These are phyloP conservation scores for Rhynchosporium secalis DNA, from an alignment of 2,329 filamentous ascomycete species.

Conservation along the genomic window DNA sequence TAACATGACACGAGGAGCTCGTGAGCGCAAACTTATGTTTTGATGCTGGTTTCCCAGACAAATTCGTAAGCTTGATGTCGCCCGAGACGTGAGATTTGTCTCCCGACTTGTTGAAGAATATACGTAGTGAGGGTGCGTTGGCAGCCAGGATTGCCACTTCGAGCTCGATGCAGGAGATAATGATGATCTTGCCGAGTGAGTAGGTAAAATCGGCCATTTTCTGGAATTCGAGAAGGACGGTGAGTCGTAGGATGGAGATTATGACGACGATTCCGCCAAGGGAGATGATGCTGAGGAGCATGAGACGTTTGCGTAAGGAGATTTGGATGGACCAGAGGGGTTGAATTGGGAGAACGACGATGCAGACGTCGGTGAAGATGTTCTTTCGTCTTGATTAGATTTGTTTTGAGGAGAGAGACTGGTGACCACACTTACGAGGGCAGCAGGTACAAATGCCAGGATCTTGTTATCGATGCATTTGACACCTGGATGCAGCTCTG, in stretches of 20 bases:
- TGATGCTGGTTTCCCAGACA: conserved; percentile 3
- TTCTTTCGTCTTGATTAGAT: background rate
- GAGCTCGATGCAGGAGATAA: conserved; percentile 40
- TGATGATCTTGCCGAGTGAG: conserved; percentile 39
- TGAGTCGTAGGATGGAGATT: conserved; percentile 23
- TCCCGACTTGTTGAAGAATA: background rate
- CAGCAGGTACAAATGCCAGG: conserved; percentile 21
- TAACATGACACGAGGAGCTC: conserved; percentile 2
- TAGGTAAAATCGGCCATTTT: conserved; percentile 36
- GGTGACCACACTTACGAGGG: conserved; percentile 8
- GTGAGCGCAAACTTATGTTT: conserved; percentile 1
- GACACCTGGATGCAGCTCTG: conserved; percentile 32
- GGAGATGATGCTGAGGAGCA: conserved; percentile 34
- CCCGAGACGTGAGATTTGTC: background rate
- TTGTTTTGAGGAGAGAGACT: background rate
- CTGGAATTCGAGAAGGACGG: conserved; percentile 28
- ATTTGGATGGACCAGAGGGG: conserved; percentile 48
- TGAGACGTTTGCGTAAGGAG: conserved; percentile 35
- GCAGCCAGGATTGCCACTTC: conserved; percentile 40
- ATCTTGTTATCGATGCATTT: conserved; percentile 31
- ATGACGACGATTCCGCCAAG: conserved; percentile 39
- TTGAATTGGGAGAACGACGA: conserved; percentile 41
- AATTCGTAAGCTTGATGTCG: background rate
- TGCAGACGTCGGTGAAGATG: conserved; percentile 29
- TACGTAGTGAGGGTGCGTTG: conserved; percentile 39